Evolutionary conservation across 2,329 filamentous ascomycete species (phyloP), one percentile per base, ranked within the genome.

Genomic region (Curvularia lunata): DNA sequence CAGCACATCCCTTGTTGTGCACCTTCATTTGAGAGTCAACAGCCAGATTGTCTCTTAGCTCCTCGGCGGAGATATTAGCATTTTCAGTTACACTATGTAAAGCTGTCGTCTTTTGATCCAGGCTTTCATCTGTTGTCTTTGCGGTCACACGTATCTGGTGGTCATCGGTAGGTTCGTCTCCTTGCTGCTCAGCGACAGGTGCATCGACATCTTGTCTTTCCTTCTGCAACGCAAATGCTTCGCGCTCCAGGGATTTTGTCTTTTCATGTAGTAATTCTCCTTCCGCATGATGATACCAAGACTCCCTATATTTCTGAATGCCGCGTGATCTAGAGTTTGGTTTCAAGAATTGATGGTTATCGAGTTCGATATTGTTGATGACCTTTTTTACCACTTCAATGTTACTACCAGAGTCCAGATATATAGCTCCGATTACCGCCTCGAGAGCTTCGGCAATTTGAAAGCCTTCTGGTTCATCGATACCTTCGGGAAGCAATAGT

Each of bases 341-440:
- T 34, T 47, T 63, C 65, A 66, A 46, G 16, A 41, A 38, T 30
- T 48, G 13, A 27, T 68, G 60, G 5, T 51, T n/a, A 32, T 62
- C 54, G 9, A 69, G 37, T 12, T 53, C 43, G 16, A 64, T 19
- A 8, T n/a, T 41, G 2, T 37, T 47, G 23, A 68, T 25, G n/a
- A 66, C 53, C 3, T 45, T 37, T n/a, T 57, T 57, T 2, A 69
- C 59, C 21, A 21, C 46, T 5, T 46, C 28, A 6, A 66, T 10
- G 9, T 28, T 48, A 12, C 62, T 37, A 12, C 47, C 52, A 16
- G 64, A 67, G 48, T 70, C 68, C 28, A 67, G 27, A 45, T 68
- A 69, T 2, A 69, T 47, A 37, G 68, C 68, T n/a, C 66, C 68
- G 13, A 70, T 32, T 32, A 70, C 54, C 10, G 68, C 63, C 48